phyloP scores from a whole-genome alignment of 1,284 basidiomycete genomes.

The Polyporus tsugae region DNA sequence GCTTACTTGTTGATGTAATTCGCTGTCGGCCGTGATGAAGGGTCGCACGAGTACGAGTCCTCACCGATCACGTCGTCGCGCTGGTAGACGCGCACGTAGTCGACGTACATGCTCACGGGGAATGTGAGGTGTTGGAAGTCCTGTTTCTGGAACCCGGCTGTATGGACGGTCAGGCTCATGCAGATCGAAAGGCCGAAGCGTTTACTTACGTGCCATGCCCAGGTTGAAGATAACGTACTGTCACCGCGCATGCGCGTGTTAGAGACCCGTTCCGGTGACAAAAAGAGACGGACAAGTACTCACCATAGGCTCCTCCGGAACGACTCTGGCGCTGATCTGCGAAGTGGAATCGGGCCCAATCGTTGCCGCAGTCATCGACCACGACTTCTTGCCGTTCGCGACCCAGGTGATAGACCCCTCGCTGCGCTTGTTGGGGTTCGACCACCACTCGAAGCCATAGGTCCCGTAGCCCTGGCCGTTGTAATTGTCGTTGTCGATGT shows the following conservation, averaged over 20 bases:
- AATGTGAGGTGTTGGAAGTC: constrained; percentile 74
- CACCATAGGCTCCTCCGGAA: constrained; percentile 85
- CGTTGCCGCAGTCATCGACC: constrained; percentile 69
- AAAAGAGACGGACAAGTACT: constrained; percentile 32
- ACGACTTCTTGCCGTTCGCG: constrained; percentile 64
- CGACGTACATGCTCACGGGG: constrained; percentile 75
- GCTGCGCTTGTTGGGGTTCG: constrained; percentile 64
- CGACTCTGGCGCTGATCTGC: constrained; percentile 66
- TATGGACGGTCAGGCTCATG: constrained; percentile 7
- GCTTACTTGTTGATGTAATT: constrained; percentile 52
- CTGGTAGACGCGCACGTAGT: constrained; percentile 84
- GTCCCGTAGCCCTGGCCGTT: constrained; percentile 57
- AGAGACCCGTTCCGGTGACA: neutral
- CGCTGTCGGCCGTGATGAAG: constrained; percentile 63
- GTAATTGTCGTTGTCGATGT: constrained; percentile 64
- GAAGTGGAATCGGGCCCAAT: constrained; percentile 65
- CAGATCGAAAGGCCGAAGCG: constrained; percentile 25
- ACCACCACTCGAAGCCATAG: constrained; percentile 82
- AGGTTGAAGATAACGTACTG: constrained; percentile 82
- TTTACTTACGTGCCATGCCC: constrained; percentile 69
- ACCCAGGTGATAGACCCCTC: constrained; percentile 83
- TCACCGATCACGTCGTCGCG: constrained; percentile 59
- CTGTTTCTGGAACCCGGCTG: constrained; percentile 69
- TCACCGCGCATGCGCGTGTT: constrained; percentile 2
- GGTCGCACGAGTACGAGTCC: constrained; percentile 66